Conservation (phyloP, 108 stramenopile genomes). For the Bacterosira constricta region DNA sequence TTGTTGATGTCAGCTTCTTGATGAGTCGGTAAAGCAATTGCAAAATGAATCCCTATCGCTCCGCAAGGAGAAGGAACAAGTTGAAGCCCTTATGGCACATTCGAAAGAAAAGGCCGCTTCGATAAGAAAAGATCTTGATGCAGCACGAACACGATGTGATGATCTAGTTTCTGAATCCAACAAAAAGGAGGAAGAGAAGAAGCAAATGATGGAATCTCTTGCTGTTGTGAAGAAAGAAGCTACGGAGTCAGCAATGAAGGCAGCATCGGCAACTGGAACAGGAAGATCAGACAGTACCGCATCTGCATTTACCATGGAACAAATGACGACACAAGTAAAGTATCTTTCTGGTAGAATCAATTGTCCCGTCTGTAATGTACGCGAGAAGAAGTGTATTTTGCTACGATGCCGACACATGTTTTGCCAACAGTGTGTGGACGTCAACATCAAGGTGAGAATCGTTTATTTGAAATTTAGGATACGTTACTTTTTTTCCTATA, state of each 20-base stretch:
- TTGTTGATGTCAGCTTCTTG: conserved; percentile 33
- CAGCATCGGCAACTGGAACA: conserved; percentile 30
- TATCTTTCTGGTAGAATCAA: conserved; percentile 70
- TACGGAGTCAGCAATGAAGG: conserved; percentile 53
- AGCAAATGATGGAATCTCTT: conserved; percentile 67
- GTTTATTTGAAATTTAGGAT: not conserved
- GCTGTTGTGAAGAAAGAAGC: conserved; percentile 77
- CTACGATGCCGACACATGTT: conserved; percentile 95
- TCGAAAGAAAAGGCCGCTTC: conserved; percentile 50
- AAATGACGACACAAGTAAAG: conserved; percentile 70
- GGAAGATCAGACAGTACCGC: conserved; percentile 35
- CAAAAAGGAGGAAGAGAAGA: conserved; percentile 64
- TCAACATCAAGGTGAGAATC: conserved; percentile 64
- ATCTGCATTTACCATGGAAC: conserved; percentile 73
- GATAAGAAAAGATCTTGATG: conserved; percentile 54
- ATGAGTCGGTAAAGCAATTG: conserved; percentile 42
- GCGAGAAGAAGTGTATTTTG: conserved; percentile 89
- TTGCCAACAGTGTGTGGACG: conserved; percentile 90
- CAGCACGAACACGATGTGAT: conserved; percentile 63
- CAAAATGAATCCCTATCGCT: conserved; percentile 42
- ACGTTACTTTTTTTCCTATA: not conserved
- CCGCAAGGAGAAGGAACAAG: conserved; percentile 42
- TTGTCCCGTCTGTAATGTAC: conserved; percentile 89
- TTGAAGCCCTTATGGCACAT: conserved; percentile 45
- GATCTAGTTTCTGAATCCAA: conserved; percentile 72